Base-by-base conservation (phyloP, 257 asterid genomes). In the Nicotiana undulata region DNA sequence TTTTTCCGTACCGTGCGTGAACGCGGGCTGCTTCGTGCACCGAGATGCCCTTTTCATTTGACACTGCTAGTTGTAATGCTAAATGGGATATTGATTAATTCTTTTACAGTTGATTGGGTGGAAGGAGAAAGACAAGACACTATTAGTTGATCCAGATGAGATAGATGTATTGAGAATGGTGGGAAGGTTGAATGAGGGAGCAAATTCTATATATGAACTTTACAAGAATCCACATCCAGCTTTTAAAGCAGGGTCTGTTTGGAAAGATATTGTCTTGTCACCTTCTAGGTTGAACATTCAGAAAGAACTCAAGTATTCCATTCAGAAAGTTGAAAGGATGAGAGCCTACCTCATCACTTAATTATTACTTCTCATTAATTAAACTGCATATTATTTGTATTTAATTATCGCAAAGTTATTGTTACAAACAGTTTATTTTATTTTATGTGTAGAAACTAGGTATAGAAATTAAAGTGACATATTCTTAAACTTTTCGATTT, bases 231-330 rank as follows among this genome's bases (percentile, higher is more conserved):
- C 90, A 40, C 86, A 92, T 84, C 99, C 97, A 44, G 96, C 97
- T 67, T 89, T 80, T 66, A 87, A 90, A 86, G 75, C 87, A 24
- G 99, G 99, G 68, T 92, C 98, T 1, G 91, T 92, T 53, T 94
- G 99, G 99, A 92, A 96, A 68, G 98, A 96, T 87, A 94, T 96
- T 75, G 99, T 96, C 66, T 56, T 89, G 87, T 96, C 99, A 0
- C 99, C 99, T 81, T 92, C 99, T 22, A 94, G 99, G 89, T 18
- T 94, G 77, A 90, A 92, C 87, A 91, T 92, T 83, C 99, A 94
- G 86, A 94, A 92, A 85, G 99, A 96, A 84, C 98, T 96, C 86
- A 96, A 94, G 87, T 92, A 83, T 81, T 86, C 95, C 22, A 94
- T 96, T 78, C 97, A 92, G 92, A 91, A 88, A 86, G 85, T 90